These are phyloP conservation scores for Biscogniauxia mediterranea DNA, from an alignment of 2,329 filamentous ascomycete genomes.

Conservation along the genomic window DNA sequence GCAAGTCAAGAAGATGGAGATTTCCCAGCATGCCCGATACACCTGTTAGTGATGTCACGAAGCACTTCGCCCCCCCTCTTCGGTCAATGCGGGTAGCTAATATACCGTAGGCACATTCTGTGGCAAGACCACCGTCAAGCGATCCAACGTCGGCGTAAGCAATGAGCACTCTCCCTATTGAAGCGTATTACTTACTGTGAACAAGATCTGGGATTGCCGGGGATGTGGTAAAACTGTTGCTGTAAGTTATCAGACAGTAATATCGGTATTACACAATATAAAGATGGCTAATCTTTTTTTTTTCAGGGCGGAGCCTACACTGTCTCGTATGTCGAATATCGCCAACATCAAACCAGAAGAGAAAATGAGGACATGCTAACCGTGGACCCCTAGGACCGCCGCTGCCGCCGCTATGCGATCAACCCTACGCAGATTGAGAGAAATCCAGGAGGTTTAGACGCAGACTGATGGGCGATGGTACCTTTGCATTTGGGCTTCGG, in stretches of 20 bases:
- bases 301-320: conserved; percentile 83
- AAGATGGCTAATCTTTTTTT: background rate
- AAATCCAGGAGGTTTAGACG: conserved; percentile 91
- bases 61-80: background rate
- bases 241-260: conserved; percentile 8
- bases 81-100: conserved; percentile 6
- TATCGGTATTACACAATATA: background rate
- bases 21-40: conserved; percentile 96
- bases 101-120: conserved; percentile 73
- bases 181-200: background rate
- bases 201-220: conserved; percentile 87
- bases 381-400: conserved; percentile 63
- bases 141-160: conserved; percentile 58
- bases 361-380: conserved; percentile 7
- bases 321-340: conserved; percentile 75
- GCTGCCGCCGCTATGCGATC: conserved; percentile 93
- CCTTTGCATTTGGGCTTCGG: conserved; percentile 32
- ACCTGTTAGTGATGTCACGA: conserved; percentile 24
- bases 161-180: background rate
- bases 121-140: conserved; percentile 93
- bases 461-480: conserved; percentile 26
- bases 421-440: conserved; percentile 93
- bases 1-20: conserved; percentile 99
- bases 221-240: conserved; percentile 92
- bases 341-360: background rate